These are phyloP conservation scores for Trichoderma atroviride DNA, from an alignment of 2,329 filamentous ascomycete species.

Conservation along the genomic window DNA sequence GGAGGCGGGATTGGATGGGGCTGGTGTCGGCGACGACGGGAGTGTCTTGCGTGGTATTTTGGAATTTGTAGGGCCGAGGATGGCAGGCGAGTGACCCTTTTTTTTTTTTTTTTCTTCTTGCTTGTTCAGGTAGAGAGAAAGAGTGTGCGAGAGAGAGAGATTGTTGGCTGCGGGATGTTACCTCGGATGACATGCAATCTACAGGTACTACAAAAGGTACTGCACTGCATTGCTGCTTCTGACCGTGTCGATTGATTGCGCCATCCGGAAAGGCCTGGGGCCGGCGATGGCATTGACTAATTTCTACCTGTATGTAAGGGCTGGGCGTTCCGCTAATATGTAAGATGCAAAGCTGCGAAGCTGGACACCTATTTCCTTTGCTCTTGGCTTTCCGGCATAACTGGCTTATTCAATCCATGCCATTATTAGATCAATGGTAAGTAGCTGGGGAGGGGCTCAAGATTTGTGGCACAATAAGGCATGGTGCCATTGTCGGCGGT, in stretches of 20 bases:
- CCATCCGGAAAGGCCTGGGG: not conserved
- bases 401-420: not conserved
- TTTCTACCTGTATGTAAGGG: not conserved
- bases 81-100: not conserved
- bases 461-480: not conserved
- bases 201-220: not conserved
- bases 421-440: not conserved
- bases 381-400: not conserved
- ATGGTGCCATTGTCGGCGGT: not conserved
- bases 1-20: constrained; percentile 5
- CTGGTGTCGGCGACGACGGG: not conserved
- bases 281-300: not conserved
- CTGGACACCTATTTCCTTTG: not conserved
- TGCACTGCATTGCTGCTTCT: not conserved
- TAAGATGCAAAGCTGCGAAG: not conserved
- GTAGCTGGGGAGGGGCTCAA: not conserved
- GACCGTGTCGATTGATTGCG: not conserved
- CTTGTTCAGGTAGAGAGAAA: not conserved
- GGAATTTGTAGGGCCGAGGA: not conserved
- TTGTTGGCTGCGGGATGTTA: not conserved
- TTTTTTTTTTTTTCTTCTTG: not conserved
- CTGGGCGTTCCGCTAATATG: not conserved
- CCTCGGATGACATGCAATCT: not conserved
- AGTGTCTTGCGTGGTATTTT: not conserved
- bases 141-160: not conserved